Evolutionary conservation across 179 eudicot species (phyloP), one percentile per base, ranked within the genome.

Genomic region (Gypsophila paniculata): DNA sequence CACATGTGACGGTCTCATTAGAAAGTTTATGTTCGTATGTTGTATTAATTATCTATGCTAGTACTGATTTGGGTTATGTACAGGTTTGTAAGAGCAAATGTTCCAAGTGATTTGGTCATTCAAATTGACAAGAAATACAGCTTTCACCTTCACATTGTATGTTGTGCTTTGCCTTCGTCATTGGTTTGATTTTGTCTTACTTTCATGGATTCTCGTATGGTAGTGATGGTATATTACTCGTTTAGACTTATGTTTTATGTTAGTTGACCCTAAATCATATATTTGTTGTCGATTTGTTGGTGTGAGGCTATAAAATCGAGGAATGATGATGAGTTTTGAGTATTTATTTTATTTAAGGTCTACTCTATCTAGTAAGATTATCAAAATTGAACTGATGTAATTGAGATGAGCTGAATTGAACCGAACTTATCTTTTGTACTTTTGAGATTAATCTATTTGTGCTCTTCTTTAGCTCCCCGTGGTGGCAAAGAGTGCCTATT

Each of bases 101-200:
- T 70, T 22, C 65, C 72, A 49, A 80, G 78, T 51, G 82, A 86
- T 79, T 64, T 86, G 58, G 71, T 84, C n/a, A 52, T 86, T 67
- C 82, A 78, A 53, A 38, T 84, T 54, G 83, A 76, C 55, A 79
- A 80, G 32, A 59, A 34, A 65, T 78, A 75, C 76, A 75, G 74
- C 71, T 86, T 86, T 63, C 79, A 86, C 83, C 67, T 84, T 64
- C 86, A 86, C 72, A 82, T 80, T 79, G 90, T 84, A 71, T 58
- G 67, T 61, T 59, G 53, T 68, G 53, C 29, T 68, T 73, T 19
- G 34, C 53, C 39, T 7, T 54, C 13, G 12, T 17, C 39, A 34
- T 62, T 62, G 8, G 8, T 61, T 69, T 5, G 17, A 3, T 10
- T 39, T 17, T 22, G n/a, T 21, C 55, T 6, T 15, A 6, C 51